phyloP scores from a whole-genome alignment of 1,284 basidiomycete species.

The Paramarasmius palmivorus region DNA sequence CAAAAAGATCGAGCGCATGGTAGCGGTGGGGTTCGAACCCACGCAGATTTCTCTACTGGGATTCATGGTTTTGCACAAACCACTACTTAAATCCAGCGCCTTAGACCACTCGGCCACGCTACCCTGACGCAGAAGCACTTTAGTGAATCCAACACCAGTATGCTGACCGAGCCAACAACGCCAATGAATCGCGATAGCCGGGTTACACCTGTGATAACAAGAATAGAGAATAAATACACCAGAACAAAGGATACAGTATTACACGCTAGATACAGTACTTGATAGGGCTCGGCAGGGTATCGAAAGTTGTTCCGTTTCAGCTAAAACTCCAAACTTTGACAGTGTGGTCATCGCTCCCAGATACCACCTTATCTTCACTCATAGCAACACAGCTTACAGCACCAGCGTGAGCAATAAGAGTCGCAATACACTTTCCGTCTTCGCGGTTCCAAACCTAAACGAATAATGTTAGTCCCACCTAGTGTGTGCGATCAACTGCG shows the following conservation, averaged over 20 bases:
- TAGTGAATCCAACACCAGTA: no score
- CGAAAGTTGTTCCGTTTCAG: conserved; percentile 31
- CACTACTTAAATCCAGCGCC: conserved; percentile 77
- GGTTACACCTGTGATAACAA: no score
- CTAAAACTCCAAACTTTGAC: conserved; percentile 83
- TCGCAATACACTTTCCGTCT: conserved; percentile 85
- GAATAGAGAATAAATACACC: neutral
- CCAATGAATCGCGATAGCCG: no score
- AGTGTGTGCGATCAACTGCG: conserved; percentile 8
- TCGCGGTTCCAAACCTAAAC: conserved; percentile 89
- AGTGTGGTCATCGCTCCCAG: conserved; percentile 89
- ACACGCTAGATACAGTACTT: neutral
- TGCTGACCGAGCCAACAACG: no score
- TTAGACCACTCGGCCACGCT: conserved; percentile 83
- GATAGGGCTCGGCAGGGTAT: no score
- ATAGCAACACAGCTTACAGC: conserved; percentile 91
- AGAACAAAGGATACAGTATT: neutral
- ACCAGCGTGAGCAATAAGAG: conserved; percentile 92
- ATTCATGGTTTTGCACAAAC: conserved; percentile 44
- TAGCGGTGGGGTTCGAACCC: conserved; percentile 84
- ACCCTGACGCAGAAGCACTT: conserved; percentile 32
- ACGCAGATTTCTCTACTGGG: conserved; percentile 78
- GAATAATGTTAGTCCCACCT: conserved; percentile 12
- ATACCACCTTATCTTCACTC: conserved; percentile 94
- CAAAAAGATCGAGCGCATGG: conserved; percentile 33